Percentiles rank a stretch among this genome's conserved stretches.
Evolutionary conservation across 306 rosid species (phyloP).

Genomic region (Sechiopsis laciniata): DNA sequence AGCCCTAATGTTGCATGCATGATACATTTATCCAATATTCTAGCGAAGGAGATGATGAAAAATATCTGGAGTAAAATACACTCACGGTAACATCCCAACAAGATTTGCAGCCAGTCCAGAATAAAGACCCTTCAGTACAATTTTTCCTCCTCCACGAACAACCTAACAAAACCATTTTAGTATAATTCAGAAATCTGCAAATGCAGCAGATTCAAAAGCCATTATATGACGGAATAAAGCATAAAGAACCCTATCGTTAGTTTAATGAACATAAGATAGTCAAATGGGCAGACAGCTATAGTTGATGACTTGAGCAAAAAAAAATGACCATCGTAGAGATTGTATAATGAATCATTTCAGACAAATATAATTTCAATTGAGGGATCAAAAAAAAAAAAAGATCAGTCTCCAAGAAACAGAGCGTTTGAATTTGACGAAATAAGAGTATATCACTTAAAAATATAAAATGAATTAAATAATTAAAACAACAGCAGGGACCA

Average conservation of each 20-base stretch:
- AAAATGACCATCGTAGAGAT: neutral
- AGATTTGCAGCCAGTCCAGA: slow-evolving; percentile 41
- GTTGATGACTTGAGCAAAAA: slow-evolving; percentile 10
- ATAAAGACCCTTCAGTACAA: slow-evolving; percentile 33
- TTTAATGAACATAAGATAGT: neutral
- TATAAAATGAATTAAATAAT: neutral
- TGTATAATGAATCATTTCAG: neutral
- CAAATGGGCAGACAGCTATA: neutral
- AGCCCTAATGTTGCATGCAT: neutral
- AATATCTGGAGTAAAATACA: slow-evolving; percentile 11
- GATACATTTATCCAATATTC: slow-evolving; percentile 16
- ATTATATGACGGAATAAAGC: neutral
- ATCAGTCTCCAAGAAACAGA: neutral
- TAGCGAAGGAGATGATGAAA: neutral
- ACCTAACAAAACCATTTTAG: slow-evolving; percentile 19
- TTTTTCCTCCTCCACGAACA: slow-evolving; percentile 34
- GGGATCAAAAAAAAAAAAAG: neutral
- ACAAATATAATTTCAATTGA: neutral
- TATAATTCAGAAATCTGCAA: slow-evolving; percentile 1
- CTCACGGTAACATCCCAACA: slow-evolving; percentile 42
- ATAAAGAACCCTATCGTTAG: neutral
- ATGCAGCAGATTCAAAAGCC: neutral
- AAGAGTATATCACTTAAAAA: neutral
- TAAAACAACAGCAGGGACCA: neutral
- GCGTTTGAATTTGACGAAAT: neutral